These are phyloP conservation scores for Closterium sp. DNA, from an alignment of 139 green algal genomes.

Conservation along the genomic window DNA sequence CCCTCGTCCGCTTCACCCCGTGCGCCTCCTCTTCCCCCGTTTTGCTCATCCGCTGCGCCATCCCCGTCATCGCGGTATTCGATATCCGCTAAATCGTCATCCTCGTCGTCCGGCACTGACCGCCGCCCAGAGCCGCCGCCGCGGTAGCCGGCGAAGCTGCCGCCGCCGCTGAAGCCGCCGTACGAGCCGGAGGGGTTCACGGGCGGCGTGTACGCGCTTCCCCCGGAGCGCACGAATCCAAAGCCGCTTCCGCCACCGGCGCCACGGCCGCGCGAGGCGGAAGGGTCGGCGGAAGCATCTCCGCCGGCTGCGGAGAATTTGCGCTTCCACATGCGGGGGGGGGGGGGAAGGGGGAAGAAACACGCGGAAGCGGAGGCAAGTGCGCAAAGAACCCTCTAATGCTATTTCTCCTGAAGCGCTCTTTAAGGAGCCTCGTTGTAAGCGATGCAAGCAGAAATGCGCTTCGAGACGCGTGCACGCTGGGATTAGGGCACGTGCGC, in stretches of 20 bases:
- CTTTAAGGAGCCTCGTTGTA: too few relatives aligned
- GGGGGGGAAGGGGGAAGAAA: background rate
- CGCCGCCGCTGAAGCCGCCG: background rate
- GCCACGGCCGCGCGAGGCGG: background rate
- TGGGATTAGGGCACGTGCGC: too few relatives aligned
- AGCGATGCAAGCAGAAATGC: too few relatives aligned
- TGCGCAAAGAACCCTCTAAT: background rate
- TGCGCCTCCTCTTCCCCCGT: too few relatives aligned
- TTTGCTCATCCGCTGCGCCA: background rate
- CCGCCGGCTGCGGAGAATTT: background rate
- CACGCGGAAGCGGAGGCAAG: background rate
- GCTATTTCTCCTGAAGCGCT: background rate
- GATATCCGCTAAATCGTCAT: conserved; percentile 30
- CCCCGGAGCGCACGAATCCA: background rate
- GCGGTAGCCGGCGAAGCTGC: background rate
- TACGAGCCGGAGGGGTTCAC: background rate
- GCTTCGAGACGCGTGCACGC: too few relatives aligned
- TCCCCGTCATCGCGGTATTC: conserved; percentile 28
- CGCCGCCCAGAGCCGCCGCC: background rate
- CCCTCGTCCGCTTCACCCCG: background rate
- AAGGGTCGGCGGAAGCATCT: background rate
- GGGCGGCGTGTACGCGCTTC: background rate
- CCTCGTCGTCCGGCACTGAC: background rate
- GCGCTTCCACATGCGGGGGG: background rate
- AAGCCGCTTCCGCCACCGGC: background rate